Evolutionary conservation across 306 rosid species (phyloP), one percentile per base, ranked within the genome.

Genomic region (Prunus fruticosa): DNA sequence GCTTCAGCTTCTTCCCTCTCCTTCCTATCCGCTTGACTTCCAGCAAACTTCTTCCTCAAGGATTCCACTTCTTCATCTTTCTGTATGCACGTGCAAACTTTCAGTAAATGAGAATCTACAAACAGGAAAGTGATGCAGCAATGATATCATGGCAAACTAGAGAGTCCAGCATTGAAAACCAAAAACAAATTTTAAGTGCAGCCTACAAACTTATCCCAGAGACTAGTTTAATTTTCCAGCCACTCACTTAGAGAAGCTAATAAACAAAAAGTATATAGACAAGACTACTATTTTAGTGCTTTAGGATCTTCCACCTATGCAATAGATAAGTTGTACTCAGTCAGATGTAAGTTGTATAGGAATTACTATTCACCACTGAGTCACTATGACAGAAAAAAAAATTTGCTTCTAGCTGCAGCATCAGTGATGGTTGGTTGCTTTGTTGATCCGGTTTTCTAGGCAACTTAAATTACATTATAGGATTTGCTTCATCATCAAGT

Each of bases 1-100:
- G 95, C 96, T 87, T 91, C 93, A 84, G 85, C 93, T 76, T 91
- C 97, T 43, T 94, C 95, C 70, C 93, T 87, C 43, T 74, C 82
- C 69, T 83, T 66, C 84, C 97, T 87, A 72, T 95, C 96, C n/a
- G 96, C 97, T 84, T 95, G 99, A 82, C 97, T 95, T 83, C 99
- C 99, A 11, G 97, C 93, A 78, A 88, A 95, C 81, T 86, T 90
- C 77, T 71, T 61, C 82, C 97, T 85, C 76, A 80, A 86, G 79
- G 66, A 61, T 79, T 88, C 96, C 62, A 92, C 97, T 62, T 92
- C 97, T 70, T 92, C 99, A 74, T 92, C 92, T 89, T 88, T 85
- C 99, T 95, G 92, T 95, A 88, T 45, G 62, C 78, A 84, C 76
- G 32, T 80, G 61, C 25, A 64, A 47, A 13, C 10, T 22, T 67